Percentiles rank a stretch among this genome's conserved stretches.
Conservation (phyloP, 192 early-diverging fungal genomes). For the Funneliformis mosseae region DNA sequence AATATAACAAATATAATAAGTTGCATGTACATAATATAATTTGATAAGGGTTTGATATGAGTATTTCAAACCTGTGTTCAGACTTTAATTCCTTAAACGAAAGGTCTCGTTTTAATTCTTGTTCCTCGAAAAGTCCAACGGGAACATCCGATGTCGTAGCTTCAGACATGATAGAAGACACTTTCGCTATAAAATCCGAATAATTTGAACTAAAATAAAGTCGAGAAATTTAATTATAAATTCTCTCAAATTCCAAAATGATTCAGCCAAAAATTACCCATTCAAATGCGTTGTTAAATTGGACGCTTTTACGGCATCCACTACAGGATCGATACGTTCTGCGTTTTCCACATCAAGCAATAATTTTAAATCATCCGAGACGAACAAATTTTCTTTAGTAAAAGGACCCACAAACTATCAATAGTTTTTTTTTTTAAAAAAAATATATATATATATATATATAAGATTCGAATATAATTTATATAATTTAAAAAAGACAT, state of each 20-base stretch:
- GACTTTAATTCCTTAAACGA: background rate
- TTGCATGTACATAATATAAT: background rate
- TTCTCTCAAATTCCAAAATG: background rate
- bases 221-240: background rate
- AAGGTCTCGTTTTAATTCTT: slow-evolving; percentile 13
- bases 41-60: background rate
- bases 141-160: slow-evolving; percentile 28
- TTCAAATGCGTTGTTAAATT: slow-evolving; percentile 6
- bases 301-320: slow-evolving; percentile 26
- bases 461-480: no score
- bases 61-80: slow-evolving; percentile 1
- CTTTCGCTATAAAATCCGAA: slow-evolving; percentile 9
- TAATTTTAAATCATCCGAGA: slow-evolving; percentile 56
- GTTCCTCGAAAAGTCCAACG: background rate
- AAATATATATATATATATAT: background rate
- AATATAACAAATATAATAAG: slow-evolving; percentile 24
- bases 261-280: slow-evolving; percentile 9
- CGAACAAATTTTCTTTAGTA: slow-evolving; percentile 44
- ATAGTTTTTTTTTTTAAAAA: background rate
- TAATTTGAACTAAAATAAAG: slow-evolving; percentile 22
- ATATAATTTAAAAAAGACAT: background rate
- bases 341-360: slow-evolving; percentile 62
- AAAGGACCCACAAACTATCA: slow-evolving; percentile 57
- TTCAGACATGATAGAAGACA: slow-evolving; percentile 9
- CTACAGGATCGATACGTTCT: slow-evolving; percentile 47